Evolutionary conservation across 805 yeast species (phyloP).

Genomic region (Candida rishiriensis): DNA sequence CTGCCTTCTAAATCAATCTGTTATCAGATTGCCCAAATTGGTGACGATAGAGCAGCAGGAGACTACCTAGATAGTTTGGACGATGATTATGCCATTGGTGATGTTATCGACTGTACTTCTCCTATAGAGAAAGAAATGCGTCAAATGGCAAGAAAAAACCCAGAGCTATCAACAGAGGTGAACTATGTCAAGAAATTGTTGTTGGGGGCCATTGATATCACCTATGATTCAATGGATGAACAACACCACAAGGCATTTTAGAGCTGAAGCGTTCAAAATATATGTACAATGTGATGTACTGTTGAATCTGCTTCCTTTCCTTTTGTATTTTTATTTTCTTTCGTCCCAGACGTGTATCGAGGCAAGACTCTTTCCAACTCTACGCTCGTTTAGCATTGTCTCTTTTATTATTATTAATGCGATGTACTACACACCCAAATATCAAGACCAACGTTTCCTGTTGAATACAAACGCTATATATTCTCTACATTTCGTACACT

Average conservation of each 20-base stretch:
- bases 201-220: slow-evolving; percentile 21
- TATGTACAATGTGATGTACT: not conserved
- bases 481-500: no score
- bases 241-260: slow-evolving; percentile 12
- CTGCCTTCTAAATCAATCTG: slow-evolving; percentile 15
- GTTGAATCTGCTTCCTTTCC: not conserved
- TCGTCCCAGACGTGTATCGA: not conserved
- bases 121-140: slow-evolving; percentile 21
- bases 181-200: slow-evolving; percentile 22
- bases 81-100: slow-evolving; percentile 15
- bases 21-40: slow-evolving; percentile 25
- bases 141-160: slow-evolving; percentile 17
- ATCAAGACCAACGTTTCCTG: no score
- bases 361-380: not conserved
- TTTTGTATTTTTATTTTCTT: not conserved
- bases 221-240: slow-evolving; percentile 25
- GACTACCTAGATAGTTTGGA: slow-evolving; percentile 21
- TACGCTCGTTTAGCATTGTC: no score
- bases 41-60: slow-evolving; percentile 17
- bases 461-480: no score
- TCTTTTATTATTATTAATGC: no score
- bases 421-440: no score
- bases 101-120: slow-evolving; percentile 24
- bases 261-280: not conserved
- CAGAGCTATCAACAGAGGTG: slow-evolving; percentile 21